Evolutionary conservation across 345 rosid genomes (phyloP), one percentile per base, ranked within the genome.

Genomic region (Eucalyptus curtisii): DNA sequence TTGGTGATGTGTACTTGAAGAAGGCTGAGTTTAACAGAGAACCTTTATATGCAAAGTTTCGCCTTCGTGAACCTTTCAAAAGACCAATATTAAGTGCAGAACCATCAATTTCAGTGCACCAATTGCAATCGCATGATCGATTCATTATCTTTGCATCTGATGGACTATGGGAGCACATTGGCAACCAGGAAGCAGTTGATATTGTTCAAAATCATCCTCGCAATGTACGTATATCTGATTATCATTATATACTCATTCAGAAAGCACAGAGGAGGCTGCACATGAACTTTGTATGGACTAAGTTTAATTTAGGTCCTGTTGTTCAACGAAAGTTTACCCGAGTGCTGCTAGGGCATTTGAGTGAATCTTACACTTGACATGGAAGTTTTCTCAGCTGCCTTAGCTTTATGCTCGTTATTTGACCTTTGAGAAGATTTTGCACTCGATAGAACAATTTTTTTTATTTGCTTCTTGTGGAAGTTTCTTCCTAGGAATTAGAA

Each of bases 111-210:
- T 86, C 94, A 13, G 90, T 79, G 49, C 92, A 92, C 57, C 90
- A 91, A 86, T 89, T 93, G 90, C 94, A 90, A 90, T 88, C 94
- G 5, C 91, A 90, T 4, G 95, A 93, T 91, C 92, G 89, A 66
- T 93, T 93, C 88, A 66, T 93, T 44, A 93, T 93, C 87, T 92
- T 93, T 91, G 95, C 95, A 49, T 93, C 95, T 48, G 95, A 93
- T 90, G 95, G 95, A 53, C 91, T 93, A 33, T 93, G 95, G 95
- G 95, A 93, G 91, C 95, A 93, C 88, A 88, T 93, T 44, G 90
- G 92, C 92, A 93, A 93, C 90, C 94, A 93, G 92, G 92, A 91
- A 89, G 95, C 95, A 27, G 95, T 93, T 30, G 92, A 93, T 87
- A 91, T 93, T 25, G 92, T 93, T 85, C 92, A 91, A 87, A 92